A percentile compares a stretch with the other conserved stretches of the same genome.
Conservation (phyloP, 352 stramenopile species). For the Phytophthora parvispora region DNA sequence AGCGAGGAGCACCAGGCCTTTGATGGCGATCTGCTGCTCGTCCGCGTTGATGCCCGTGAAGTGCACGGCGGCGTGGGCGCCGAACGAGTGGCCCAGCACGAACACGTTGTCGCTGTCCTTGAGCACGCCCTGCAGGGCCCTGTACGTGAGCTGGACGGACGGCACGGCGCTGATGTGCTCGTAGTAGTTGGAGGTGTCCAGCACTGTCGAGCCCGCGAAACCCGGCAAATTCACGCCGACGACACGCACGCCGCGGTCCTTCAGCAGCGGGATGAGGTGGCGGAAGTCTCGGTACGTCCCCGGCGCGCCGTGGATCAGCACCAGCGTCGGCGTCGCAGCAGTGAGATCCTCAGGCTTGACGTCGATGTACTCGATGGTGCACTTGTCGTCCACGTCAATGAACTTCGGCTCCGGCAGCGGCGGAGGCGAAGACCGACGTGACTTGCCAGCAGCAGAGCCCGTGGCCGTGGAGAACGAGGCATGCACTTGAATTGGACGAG, state of each 20-base stretch:
- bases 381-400: slow-evolving; percentile 50
- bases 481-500: background rate
- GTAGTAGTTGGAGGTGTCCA: slow-evolving; percentile 55
- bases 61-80: slow-evolving; percentile 61
- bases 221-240: slow-evolving; percentile 72
- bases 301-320: slow-evolving; percentile 72
- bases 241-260: slow-evolving; percentile 51
- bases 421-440: slow-evolving; percentile 13
- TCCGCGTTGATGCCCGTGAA: slow-evolving; percentile 53
- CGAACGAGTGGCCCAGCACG: slow-evolving; percentile 75
- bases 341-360: slow-evolving; percentile 16
- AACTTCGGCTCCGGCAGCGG: slow-evolving; percentile 37
- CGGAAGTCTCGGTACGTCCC: slow-evolving; percentile 76
- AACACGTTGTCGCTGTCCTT: slow-evolving; percentile 47
- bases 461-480: slow-evolving; percentile 1
- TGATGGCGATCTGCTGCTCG: slow-evolving; percentile 39
- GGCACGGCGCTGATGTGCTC: slow-evolving; percentile 46
- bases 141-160: slow-evolving; percentile 46
- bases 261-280: slow-evolving; percentile 66
- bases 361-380: slow-evolving; percentile 59
- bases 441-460: slow-evolving; percentile 6
- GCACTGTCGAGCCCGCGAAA: slow-evolving; percentile 53
- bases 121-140: slow-evolving; percentile 54
- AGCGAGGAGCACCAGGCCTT: slow-evolving; percentile 60
- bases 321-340: slow-evolving; percentile 42